phyloP scores from a whole-genome alignment of 257 asterid genomes.

The Echium plantagineum region DNA sequence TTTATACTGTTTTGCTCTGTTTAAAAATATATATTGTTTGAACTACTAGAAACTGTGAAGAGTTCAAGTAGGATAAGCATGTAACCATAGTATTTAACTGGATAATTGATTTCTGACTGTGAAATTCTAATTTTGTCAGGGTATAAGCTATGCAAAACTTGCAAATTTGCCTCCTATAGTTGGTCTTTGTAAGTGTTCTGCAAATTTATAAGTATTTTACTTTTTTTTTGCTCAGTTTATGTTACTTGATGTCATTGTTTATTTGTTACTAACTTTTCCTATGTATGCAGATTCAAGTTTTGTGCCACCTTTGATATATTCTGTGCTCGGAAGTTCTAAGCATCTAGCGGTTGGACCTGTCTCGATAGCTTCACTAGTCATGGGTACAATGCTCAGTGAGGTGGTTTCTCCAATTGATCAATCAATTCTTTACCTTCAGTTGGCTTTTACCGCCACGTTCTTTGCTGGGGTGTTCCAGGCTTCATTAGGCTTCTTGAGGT shows the following conservation, averaged over 20 bases:
- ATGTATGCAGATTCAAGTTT: constrained; percentile 67
- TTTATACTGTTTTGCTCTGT: too few species aligned
- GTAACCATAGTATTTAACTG: too few species aligned
- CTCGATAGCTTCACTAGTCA: constrained; percentile 82
- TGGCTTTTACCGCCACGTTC: constrained; percentile 83
- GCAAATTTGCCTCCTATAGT: constrained; percentile 87
- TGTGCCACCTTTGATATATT: constrained; percentile 79
- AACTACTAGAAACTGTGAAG: too few species aligned
- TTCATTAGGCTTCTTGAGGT: constrained; percentile 79
- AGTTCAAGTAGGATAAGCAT: too few species aligned
- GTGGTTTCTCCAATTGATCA: constrained; percentile 37
- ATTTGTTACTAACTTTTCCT: background rate
- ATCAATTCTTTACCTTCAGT: constrained; percentile 53
- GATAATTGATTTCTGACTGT: too few species aligned
- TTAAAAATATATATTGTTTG: too few species aligned
- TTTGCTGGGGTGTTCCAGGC: constrained; percentile 84
- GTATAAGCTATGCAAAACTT: constrained; percentile 89
- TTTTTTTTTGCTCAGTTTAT: background rate
- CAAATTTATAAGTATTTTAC: background rate
- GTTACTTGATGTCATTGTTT: background rate
- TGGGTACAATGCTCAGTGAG: constrained; percentile 88
- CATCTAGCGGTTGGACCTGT: constrained; percentile 91
- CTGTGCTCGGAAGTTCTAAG: constrained; percentile 79
- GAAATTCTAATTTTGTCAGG: constrained; percentile 27
- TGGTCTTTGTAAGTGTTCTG: constrained; percentile 58